Evolutionary conservation across 768 basidiomycete species (phyloP).

Genomic region (Lentinula raphanica): DNA sequence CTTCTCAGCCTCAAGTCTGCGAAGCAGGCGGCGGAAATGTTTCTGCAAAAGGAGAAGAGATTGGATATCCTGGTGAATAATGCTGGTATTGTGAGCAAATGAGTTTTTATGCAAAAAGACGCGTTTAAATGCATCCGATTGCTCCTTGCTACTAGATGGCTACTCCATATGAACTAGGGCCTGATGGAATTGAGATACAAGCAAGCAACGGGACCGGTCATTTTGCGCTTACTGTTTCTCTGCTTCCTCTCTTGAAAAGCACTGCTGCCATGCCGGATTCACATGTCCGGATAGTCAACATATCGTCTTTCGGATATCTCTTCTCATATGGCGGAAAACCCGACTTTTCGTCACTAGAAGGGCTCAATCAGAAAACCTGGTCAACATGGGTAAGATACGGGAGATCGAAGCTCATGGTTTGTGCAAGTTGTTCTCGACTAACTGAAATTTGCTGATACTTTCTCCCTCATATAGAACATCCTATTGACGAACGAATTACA

Average conservation of each 20-base stretch:
- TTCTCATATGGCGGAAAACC: background rate
- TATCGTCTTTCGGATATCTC: background rate
- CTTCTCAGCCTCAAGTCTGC: conserved; percentile 5
- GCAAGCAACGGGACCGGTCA: background rate
- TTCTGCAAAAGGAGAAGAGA: conserved; percentile 5
- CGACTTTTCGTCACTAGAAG: conserved; percentile 1
- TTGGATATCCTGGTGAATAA: conserved; percentile 11
- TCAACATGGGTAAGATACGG: conserved; percentile 2
- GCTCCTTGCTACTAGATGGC: background rate
- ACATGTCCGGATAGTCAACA: conserved; percentile 7
- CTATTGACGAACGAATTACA: conserved; percentile 9
- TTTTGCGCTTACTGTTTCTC: background rate
- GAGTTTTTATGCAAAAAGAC: too few species aligned
- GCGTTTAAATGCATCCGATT: too few species aligned
- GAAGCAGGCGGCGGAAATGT: conserved; percentile 6
- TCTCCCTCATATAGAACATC: conserved; percentile 3
- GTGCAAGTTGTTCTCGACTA: background rate
- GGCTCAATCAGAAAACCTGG: conserved; percentile 1
- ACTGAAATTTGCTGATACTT: background rate
- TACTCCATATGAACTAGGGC: background rate
- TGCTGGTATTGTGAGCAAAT: conserved; percentile 5
- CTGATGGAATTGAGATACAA: conserved; percentile 3
- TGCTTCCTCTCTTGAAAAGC: conserved; percentile 5
- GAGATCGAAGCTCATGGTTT: conserved; percentile 3
- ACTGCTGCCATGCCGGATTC: conserved; percentile 2